Evolutionary conservation across 805 yeast species (phyloP), one percentile per base, ranked within the genome.

Genomic region (Tetrapisispora nanseiensis): DNA sequence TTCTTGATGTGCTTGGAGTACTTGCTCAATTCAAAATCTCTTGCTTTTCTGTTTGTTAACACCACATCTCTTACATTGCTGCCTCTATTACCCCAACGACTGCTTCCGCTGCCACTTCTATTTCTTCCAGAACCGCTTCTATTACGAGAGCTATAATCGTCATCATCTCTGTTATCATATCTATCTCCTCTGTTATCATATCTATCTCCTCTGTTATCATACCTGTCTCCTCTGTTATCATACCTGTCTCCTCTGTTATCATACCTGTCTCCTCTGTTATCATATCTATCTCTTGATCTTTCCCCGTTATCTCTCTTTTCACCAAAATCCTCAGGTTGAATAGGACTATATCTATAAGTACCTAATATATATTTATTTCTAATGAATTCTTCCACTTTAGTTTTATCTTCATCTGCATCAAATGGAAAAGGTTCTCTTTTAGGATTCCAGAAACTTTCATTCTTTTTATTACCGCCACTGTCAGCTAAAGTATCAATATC

Each of bases 321-420:
- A 20, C 47, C 51, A 42, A 50, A 62, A 39, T 66, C 70, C 6
- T 51, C 56, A 1, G 58, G 57, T 4, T 49, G 50, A 6, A 57
- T 51, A 15, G 53, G 51, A 40, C 56, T 54, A 41, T 55, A 56
- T 46, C 67, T 60, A 48, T 72, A 85, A 44, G 66, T 70, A 1
- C 87, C 86, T n/a, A 62, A 51, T 19, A 82, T 62, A 59, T 85
- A 85, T 56, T 85, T 85, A 37, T 80, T 78, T 48, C 81, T 69
- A 34, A 85, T 62, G 62, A 65, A 85, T 44, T 70, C 66, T 43
- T 74, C 81, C 23, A 82, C 74, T 1, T 59, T 70, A 46, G 63
- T 43, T 37, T 67, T 72, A 52, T 76, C 82, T 53, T 78, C 87
- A 51, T 82, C 90, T 19, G 76, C 86, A 54, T 82, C 89, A 46